Evolutionary conservation across 2,329 filamentous ascomycete genomes (phyloP).

Genomic region (Bipolaris gigantea): DNA sequence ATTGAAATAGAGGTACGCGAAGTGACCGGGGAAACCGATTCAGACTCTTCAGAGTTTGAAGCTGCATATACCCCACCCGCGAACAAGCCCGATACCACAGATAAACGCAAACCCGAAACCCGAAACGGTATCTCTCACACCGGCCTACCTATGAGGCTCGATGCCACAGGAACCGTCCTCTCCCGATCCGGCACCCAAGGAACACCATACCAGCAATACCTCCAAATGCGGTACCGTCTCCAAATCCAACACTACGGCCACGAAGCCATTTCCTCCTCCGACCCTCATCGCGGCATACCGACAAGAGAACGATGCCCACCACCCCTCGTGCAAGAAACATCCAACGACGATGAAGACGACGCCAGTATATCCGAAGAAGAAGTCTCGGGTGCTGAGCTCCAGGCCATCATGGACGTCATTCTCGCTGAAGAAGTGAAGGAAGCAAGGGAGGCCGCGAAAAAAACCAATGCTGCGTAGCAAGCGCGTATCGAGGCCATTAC

Average conservation of each 20-base stretch:
- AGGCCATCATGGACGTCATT: not conserved
- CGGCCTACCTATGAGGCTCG: not conserved
- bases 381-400: too few species aligned
- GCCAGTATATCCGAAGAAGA: not conserved
- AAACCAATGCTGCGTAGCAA: not conserved
- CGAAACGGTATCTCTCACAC: not conserved
- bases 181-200: not conserved
- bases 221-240: not conserved
- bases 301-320: not conserved
- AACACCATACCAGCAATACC: slow-evolving; percentile 4
- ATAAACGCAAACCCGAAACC: not conserved
- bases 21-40: not conserved
- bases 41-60: too few species aligned
- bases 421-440: not conserved
- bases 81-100: too few species aligned
- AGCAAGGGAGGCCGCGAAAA: not conserved
- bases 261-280: not conserved
- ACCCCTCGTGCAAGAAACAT: not conserved
- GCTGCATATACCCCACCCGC: not conserved
- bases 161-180: not conserved
- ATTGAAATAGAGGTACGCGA: not conserved
- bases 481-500: not conserved
- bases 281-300: slow-evolving; percentile 6
- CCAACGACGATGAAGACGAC: not conserved
- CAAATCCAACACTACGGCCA: slow-evolving; percentile 7